Conservation (phyloP, 164 flowering plant genomes). For the Tetracentron sinense region DNA sequence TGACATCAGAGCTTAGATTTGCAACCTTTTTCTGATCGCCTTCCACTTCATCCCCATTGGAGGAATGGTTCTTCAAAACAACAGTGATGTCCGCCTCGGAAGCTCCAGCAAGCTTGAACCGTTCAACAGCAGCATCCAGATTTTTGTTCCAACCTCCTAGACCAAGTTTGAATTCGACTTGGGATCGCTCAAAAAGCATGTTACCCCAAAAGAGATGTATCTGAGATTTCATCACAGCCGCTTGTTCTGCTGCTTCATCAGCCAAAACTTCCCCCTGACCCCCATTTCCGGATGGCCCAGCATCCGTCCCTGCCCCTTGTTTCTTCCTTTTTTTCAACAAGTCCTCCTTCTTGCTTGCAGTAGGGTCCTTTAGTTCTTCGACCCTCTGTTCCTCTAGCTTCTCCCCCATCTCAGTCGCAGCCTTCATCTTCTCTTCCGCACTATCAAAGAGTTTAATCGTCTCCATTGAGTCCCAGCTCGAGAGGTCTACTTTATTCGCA, state of each 20-base stretch:
- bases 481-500: slow-evolving; percentile 75
- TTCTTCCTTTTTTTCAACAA: slow-evolving; percentile 67
- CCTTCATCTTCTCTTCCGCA: slow-evolving; percentile 90
- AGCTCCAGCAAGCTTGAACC: slow-evolving; percentile 95
- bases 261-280: slow-evolving; percentile 52
- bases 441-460: slow-evolving; percentile 77
- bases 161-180: slow-evolving; percentile 79
- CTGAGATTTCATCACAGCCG: slow-evolving; percentile 90
- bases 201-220: slow-evolving; percentile 99
- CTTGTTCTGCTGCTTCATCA: slow-evolving; percentile 91
- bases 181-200: slow-evolving; percentile 97
- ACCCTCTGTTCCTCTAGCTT: slow-evolving; percentile 87
- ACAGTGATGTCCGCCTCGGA: slow-evolving; percentile 82
- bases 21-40: slow-evolving; percentile 35
- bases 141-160: slow-evolving; percentile 66
- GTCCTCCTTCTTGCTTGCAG: slow-evolving; percentile 69
- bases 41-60: slow-evolving; percentile 47
- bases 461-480: slow-evolving; percentile 69
- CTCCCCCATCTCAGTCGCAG: slow-evolving; percentile 98
- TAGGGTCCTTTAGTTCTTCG: slow-evolving; percentile 77
- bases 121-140: slow-evolving; percentile 78
- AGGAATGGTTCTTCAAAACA: slow-evolving; percentile 80
- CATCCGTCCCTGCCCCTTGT: slow-evolving; percentile 37
- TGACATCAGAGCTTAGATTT: slow-evolving; percentile 9
- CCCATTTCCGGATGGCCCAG: slow-evolving; percentile 31